Conservation (phyloP, 768 basidiomycete species). For the Amanita thiersii region DNA sequence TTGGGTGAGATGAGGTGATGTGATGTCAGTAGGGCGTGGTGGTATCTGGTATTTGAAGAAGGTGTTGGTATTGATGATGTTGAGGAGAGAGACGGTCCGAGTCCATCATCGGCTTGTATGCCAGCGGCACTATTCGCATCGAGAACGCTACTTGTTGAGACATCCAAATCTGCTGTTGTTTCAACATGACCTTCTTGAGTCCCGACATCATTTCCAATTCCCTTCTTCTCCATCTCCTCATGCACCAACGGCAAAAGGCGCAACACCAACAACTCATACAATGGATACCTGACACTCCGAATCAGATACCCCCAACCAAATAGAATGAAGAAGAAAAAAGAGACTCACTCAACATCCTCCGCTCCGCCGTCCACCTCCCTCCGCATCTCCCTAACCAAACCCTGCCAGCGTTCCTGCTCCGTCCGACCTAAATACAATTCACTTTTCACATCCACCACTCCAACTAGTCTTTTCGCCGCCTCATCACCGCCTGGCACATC, state of each 20-base stretch:
- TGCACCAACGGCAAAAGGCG: constrained; percentile 53
- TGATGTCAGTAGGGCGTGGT: constrained; percentile 63
- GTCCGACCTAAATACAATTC: constrained; percentile 33
- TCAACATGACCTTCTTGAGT: no score
- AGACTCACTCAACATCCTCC: constrained; percentile 24
- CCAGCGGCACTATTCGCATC: no score
- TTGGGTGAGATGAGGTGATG: constrained; percentile 63
- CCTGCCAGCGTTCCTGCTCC: constrained; percentile 44
- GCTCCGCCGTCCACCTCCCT: constrained; percentile 26
- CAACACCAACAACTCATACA: constrained; percentile 50
- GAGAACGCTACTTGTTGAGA: no score
- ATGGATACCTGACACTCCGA: constrained; percentile 40
- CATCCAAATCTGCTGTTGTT: no score
- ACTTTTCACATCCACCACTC: constrained; percentile 35
- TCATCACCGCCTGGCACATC: no score
- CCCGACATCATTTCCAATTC: no score
- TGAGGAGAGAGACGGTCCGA: no score
- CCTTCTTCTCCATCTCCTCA: constrained; percentile 18
- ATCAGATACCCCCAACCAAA: constrained; percentile 2
- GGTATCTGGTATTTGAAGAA: constrained; percentile 15
- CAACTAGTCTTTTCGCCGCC: constrained; percentile 9
- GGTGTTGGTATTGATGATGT: no score
- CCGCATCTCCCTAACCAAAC: constrained; percentile 26
- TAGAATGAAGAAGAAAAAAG: not conserved
- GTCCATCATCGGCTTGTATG: no score